Base-by-base conservation (phyloP, 78 protist species). In the Dictyostelium citrinum region DNA sequence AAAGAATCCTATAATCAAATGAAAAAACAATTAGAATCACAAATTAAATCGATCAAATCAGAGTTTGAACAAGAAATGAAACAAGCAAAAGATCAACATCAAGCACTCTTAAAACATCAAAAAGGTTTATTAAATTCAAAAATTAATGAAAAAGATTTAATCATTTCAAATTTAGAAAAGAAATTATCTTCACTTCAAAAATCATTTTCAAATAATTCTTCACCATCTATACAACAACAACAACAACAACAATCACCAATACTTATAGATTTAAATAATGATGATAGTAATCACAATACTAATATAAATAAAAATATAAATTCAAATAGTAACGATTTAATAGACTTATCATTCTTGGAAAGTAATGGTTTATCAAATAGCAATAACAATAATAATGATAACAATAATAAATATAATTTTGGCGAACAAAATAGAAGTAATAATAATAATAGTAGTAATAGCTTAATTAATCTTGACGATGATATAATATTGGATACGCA, bases 91-190 rank as follows among this genome's bases (percentile, higher is more conserved):
- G 93, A 88, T 55, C 93, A 88, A 88, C 70, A 88, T 41, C 85
- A 78, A 88, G 85, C 85, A 31, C 49, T 88, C 12, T 55, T 88
- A 24, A 88, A 78, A 68, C 93, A 88, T 68, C 93, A 88, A 46
- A 88, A 78, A 79, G 39, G 72, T 29, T 29, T 88, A 58, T 35
- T 88, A 49, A 76, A 88, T 68, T 64, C 84, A 22, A 88, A 88
- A 35, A 8, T 78, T 35, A 79, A 77, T 9, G 86, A 88, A 67
- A 67, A 88, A 79, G 45, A 64, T 41, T 16, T 14, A 39, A 16
- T 46, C 3, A 88, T 88, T 24, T 43, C 60, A 24, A 55, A 88
- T 43, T 49, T 60, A 17, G 86, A 88, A 49, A 88, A 88, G 80
- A 61, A 86, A 77, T 35, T 81, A 81, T 33, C 39, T n/a, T 31